Conservation (phyloP, 2,329 filamentous ascomycete genomes). For the Clonostachys chloroleuca region DNA sequence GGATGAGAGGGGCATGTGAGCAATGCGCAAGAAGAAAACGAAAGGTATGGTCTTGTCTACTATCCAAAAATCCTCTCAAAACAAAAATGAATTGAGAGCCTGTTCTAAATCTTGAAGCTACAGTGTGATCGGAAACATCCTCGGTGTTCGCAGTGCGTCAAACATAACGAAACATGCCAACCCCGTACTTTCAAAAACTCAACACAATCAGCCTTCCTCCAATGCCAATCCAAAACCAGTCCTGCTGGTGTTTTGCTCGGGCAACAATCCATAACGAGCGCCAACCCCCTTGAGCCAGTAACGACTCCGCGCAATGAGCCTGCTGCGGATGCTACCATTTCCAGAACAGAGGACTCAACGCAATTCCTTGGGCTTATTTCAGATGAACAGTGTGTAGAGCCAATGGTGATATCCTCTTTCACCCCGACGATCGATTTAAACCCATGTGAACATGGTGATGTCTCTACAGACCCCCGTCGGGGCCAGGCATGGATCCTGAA, state of each 20-base stretch:
- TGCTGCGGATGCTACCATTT: neutral
- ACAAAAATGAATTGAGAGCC: neutral
- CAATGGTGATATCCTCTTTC: neutral
- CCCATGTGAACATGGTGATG: neutral
- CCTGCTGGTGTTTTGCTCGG: neutral
- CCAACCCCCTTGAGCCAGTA: neutral
- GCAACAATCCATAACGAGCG: neutral
- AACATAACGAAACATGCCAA: slow-evolving; percentile 5
- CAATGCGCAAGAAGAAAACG: slow-evolving; percentile 7
- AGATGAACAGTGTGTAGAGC: too few species aligned
- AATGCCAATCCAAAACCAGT: neutral
- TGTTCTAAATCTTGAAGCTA: neutral
- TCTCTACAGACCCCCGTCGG: neutral
- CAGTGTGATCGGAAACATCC: slow-evolving; percentile 9
- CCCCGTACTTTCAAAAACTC: slow-evolving; percentile 8
- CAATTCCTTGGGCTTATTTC: too few species aligned
- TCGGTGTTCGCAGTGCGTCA: slow-evolving; percentile 6
- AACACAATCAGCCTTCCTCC: slow-evolving; percentile 1
- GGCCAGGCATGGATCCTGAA: too few species aligned
- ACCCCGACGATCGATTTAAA: too few species aligned
- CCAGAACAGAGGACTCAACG: too few species aligned
- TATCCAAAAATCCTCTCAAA: neutral
- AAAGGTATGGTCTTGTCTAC: slow-evolving; percentile 1
- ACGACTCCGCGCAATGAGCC: neutral
- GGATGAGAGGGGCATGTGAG: slow-evolving; percentile 6